These are phyloP conservation scores for Neurospora discreta DNA, from an alignment of 495 filamentous ascomycete species.

Conservation along the genomic window DNA sequence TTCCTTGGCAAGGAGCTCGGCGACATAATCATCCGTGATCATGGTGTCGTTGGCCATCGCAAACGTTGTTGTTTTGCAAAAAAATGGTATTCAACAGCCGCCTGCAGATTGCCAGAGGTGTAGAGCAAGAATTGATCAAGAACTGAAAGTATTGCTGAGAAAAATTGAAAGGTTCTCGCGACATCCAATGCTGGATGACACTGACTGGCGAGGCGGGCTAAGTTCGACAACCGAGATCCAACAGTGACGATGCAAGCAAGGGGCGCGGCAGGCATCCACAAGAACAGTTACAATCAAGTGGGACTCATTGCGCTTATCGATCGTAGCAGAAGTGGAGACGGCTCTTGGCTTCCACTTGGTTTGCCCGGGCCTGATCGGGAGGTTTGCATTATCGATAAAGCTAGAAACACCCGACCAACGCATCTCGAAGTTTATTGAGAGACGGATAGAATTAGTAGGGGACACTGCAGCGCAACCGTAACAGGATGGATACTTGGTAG, in stretches of 20 bases:
- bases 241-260: neutral
- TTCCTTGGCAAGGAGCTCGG: slow-evolving; percentile 60
- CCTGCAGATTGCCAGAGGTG: too few relatives aligned
- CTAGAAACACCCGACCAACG: neutral
- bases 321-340: neutral
- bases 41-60: slow-evolving; percentile 29
- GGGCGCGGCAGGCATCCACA: neutral
- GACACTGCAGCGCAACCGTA: neutral
- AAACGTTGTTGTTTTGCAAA: neutral
- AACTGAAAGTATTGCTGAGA: neutral
- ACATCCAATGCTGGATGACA: neutral
- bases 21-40: slow-evolving; percentile 66
- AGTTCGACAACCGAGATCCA: neutral
- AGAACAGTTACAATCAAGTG: neutral
- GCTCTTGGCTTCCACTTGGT: neutral
- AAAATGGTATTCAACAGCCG: neutral
- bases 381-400: neutral
- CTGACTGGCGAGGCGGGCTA: neutral
- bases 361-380: neutral
- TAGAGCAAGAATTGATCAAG: neutral
- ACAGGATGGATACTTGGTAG: neutral
- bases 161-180: neutral
- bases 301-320: neutral
- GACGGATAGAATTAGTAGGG: neutral
- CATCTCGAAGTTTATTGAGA: neutral